phyloP scores from a whole-genome alignment of 2,329 filamentous ascomycete species.

The Didymella sp. region DNA sequence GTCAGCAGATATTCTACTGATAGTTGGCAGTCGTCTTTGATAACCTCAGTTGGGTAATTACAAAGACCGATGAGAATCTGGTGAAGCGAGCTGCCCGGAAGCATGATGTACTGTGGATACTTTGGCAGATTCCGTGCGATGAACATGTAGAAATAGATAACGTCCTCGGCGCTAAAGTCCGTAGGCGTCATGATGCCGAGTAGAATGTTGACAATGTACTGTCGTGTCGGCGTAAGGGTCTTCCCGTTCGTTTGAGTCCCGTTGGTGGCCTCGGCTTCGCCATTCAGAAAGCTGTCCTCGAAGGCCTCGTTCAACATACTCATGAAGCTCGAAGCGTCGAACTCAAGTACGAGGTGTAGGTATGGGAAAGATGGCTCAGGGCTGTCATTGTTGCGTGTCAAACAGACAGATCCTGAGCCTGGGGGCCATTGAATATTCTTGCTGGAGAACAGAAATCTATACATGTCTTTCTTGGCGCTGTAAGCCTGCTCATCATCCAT shows the following conservation, averaged over 20 bases:
- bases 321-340: slow-evolving; percentile 89
- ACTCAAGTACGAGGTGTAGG: slow-evolving; percentile 81
- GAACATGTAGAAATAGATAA: slow-evolving; percentile 98
- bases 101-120: slow-evolving; percentile 92
- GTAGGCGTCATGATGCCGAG: slow-evolving; percentile 84
- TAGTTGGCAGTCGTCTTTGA: slow-evolving; percentile 94
- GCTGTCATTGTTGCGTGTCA: slow-evolving; percentile 62
- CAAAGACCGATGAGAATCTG: slow-evolving; percentile 83
- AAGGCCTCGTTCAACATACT: slow-evolving; percentile 97
- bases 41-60: slow-evolving; percentile 77
- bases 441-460: slow-evolving; percentile 92
- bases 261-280: slow-evolving; percentile 69
- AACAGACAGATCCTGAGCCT: slow-evolving; percentile 65
- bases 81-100: slow-evolving; percentile 85
- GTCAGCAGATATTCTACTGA: slow-evolving; percentile 95
- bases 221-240: slow-evolving; percentile 70
- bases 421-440: slow-evolving; percentile 78
- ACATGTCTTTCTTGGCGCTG: slow-evolving; percentile 84
- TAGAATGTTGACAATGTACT: slow-evolving; percentile 90
- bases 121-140: slow-evolving; percentile 95
- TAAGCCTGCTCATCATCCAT: slow-evolving; percentile 76
- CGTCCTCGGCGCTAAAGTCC: slow-evolving; percentile 79
- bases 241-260: slow-evolving; percentile 61
- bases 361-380: slow-evolving; percentile 83
- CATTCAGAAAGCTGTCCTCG: slow-evolving; percentile 91